Evolutionary conservation across 2,329 filamentous ascomycete species (phyloP), one percentile per base, ranked within the genome.

Genomic region (Sporothrix luriei): DNA sequence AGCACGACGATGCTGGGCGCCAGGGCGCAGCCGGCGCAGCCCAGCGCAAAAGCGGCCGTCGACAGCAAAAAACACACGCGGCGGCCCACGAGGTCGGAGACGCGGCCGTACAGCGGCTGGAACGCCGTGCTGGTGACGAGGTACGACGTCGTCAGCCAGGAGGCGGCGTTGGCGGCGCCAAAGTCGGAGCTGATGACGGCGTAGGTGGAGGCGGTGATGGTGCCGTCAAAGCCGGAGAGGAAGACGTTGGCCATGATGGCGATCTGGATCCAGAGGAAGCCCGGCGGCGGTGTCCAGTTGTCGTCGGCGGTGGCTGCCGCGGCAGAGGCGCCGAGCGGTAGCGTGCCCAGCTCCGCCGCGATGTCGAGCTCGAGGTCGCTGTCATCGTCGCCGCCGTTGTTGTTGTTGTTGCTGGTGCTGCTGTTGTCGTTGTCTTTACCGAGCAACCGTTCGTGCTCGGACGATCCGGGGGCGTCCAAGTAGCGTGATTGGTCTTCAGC

Each of bases 111-210:
- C 0, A 93, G 79, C 0, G 91, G 91, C 76, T 94, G 91, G 74
- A 90, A 92, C 40, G 88, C 89, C 2, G 90, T 91, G 69, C 92
- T 79, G 1, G 91, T 92, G 66, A 93, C 82, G 75, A 93, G 90
- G 77, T 94, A 91, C 19, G 83, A 82, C 0, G 84, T 85, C 11
- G 83, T 84, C 1, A 83, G 82, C 85, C 84, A 87, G 1, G 83
- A 81, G 65, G 88, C 88, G 1, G 84, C 84, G n/a, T 79, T 79
- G 72, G 78, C 77, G 1, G 80, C 80, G 68, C 80, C 73, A 29
- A 85, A 78, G 67, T 86, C 82, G 62, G 78, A 75, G 68, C 82
- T 81, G 73, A 87, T 82, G 46, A 91, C 87, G 4, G 89, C 88
- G 76, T 93, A 91, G 2, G 88, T 91, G 2, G 90, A 87, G 0